Evolutionary conservation across 2,329 filamentous ascomycete species (phyloP), one percentile per base, ranked within the genome.

Genomic region (Chaetomium sp.): DNA sequence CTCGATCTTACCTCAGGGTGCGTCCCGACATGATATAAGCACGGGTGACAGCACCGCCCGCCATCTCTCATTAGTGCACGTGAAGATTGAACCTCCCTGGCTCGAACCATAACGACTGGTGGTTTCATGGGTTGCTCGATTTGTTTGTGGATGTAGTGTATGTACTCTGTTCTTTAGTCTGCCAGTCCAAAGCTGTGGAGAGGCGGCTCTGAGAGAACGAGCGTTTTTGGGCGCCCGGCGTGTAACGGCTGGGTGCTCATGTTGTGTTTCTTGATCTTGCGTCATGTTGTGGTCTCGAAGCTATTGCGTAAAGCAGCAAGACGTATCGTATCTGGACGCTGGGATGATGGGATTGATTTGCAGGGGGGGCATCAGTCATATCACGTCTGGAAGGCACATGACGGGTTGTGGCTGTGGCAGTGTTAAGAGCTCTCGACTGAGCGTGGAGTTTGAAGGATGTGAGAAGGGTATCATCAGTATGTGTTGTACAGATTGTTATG

Each of bases 111-210:
- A 27, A 27, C 19, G 19, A 27, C 19, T 27, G 19, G 19, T 27
- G 19, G 19, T 27, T 27, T 27, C 19, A 27, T 27, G 19, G 19
- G 19, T 27, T 27, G 19, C 19, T 27, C 19, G 19, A 27, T 27
- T 27, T 27, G 19, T 27, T 27, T 27, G 40, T 45, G 37, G 14
- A 42, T 51, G 5, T 40, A 53, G 41, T 10, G 65, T 54, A 79
- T 84, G 80, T 84, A 76, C 79, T 82, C 80, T 71, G 76, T 76
- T 76, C 75, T 79, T 80, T 84, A 84, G 81, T 83, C 80, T 79
- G 74, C 72, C 72, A 71, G 74, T 76, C 79, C 77, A 82, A 78
- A 68, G 69, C 75, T 81, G 72, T 76, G 72, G 74, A 75, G 19
- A 76, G 74, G 73, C 76, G 76, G 79, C 71, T 84, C 81, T 84